These are phyloP conservation scores for Parmales sp. DNA, from an alignment of 108 stramenopile species.

Conservation along the genomic window DNA sequence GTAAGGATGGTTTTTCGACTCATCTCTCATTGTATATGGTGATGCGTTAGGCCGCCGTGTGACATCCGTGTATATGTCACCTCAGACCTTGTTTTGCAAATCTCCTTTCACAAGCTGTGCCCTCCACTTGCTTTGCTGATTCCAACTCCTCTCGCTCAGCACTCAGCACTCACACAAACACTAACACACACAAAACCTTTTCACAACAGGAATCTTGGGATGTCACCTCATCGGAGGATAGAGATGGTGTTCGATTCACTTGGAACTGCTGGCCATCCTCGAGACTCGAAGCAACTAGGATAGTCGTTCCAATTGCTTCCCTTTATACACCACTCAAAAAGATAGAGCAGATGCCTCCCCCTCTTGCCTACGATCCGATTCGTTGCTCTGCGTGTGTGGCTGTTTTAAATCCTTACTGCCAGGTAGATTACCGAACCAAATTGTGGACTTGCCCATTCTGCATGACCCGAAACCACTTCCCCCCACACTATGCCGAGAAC, in stretches of 20 bases:
- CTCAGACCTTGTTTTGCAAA: too few relatives aligned
- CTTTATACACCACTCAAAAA: constrained; percentile 94
- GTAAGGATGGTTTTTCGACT: too few relatives aligned
- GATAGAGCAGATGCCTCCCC: constrained; percentile 71
- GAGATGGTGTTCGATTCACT: constrained; percentile 22
- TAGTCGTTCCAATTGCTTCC: constrained; percentile 91
- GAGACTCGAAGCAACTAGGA: constrained; percentile 88
- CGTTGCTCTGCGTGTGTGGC: constrained; percentile 90
- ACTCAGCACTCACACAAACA: too few relatives aligned
- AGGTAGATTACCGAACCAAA: constrained; percentile 86
- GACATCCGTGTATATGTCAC: too few relatives aligned
- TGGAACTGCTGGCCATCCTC: constrained; percentile 94
- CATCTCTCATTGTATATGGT: too few relatives aligned
- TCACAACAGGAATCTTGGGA: constrained; percentile 67
- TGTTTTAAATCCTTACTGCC: constrained; percentile 93
- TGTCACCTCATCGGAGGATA: constrained; percentile 62
- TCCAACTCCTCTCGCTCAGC: too few relatives aligned
- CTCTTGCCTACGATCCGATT: constrained; percentile 93
- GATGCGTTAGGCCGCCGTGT: too few relatives aligned
- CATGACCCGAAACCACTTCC: constrained; percentile 93
- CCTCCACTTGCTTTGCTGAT: too few relatives aligned
- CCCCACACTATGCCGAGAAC: constrained; percentile 97
- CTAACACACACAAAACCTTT: too few relatives aligned
- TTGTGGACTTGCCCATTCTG: constrained; percentile 99
- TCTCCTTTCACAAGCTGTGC: too few relatives aligned